Evolutionary conservation across 495 filamentous ascomycete genomes (phyloP), one percentile per base, ranked within the genome.

Genomic region (Chaetomium tenue): DNA sequence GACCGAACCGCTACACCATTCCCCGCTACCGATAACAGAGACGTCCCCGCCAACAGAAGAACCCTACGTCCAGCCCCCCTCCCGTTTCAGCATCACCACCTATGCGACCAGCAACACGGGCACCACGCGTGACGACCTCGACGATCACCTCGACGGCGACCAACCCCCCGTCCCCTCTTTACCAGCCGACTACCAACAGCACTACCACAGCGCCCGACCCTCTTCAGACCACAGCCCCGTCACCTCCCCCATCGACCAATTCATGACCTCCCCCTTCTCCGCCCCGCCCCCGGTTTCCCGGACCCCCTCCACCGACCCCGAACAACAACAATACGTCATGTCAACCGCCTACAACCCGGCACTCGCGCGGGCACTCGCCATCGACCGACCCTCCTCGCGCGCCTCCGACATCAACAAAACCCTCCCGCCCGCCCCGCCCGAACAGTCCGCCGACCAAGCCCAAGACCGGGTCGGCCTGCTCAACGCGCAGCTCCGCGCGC

Each of bases 41-140:
- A 66, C 69, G 33, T 68, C 67, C 33, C 58, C 62, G 16, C 50
- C 63, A 46, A 63, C 70, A 22, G 58, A 66, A 56, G 74, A 77
- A 8, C 67, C 70, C 16, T 79, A 74, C 73, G 68, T 74, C 18
- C 80, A 88, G 56, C 88, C 86, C 9, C 70, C 73, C 0, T 92
- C 89, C 60, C 89, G 88, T 47, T 91, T 91, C 77, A 91, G 87
- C 73, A 77, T 86, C 53, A 88, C 88, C 18, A 91, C 89, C 3
- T 88, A 88, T 70, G 84, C 86, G n/a, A 80, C 85, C 3, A 81
- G 80, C 20, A 79, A 77, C 39, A 79, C 79, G 18, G 81, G 79
- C 48, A 86, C 87, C 39, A 86, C 86, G 20, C 80, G 81, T 12
- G 82, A 82, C 22, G 83, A 82, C 37, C 72, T 81, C 39, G 77